Evolutionary conservation across 768 basidiomycete genomes (phyloP).

Genomic region (Tricholoma hemisulphureum): DNA sequence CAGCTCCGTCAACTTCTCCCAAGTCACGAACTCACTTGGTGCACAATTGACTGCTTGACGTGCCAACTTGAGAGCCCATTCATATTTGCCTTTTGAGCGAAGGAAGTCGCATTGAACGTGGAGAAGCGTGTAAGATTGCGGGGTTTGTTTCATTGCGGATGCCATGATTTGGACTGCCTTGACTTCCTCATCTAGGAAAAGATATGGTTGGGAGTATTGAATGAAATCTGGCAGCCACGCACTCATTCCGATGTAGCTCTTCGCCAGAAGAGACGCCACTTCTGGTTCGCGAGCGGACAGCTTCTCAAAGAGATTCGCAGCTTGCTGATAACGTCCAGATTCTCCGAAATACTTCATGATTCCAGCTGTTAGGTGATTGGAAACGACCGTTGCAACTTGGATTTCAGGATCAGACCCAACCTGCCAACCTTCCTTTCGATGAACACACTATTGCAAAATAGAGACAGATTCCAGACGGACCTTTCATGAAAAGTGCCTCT

Average conservation of each 20-base stretch:
- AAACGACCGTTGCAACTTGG: constrained; percentile 94
- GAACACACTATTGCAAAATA: neutral
- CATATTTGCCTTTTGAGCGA: constrained; percentile 75
- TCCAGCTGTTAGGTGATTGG: constrained; percentile 93
- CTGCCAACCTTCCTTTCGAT: constrained; percentile 75
- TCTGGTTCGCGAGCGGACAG: constrained; percentile 84
- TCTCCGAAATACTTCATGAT: constrained; percentile 97
- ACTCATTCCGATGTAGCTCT: constrained; percentile 98
- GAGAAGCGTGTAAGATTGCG: constrained; percentile 90
- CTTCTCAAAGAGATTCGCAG: constrained; percentile 94
- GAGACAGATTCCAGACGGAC: constrained; percentile 23
- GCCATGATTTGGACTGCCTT: constrained; percentile 96
- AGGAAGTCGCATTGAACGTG: constrained; percentile 96
- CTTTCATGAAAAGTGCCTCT: constrained; percentile 85
- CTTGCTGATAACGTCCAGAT: constrained; percentile 80
- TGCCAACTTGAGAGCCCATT: constrained; percentile 91
- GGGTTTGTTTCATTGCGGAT: constrained; percentile 75
- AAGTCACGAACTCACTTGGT: constrained; percentile 97
- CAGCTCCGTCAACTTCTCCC: constrained; percentile 95
- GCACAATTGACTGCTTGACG: constrained; percentile 97
- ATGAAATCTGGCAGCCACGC: constrained; percentile 30
- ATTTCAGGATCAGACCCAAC: constrained; percentile 98
- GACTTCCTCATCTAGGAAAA: constrained; percentile 85
- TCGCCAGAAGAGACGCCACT: constrained; percentile 81
- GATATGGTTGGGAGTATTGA: neutral